Base-by-base conservation (phyloP, 2,329 filamentous ascomycete genomes). In the Trichoderma koningii region DNA sequence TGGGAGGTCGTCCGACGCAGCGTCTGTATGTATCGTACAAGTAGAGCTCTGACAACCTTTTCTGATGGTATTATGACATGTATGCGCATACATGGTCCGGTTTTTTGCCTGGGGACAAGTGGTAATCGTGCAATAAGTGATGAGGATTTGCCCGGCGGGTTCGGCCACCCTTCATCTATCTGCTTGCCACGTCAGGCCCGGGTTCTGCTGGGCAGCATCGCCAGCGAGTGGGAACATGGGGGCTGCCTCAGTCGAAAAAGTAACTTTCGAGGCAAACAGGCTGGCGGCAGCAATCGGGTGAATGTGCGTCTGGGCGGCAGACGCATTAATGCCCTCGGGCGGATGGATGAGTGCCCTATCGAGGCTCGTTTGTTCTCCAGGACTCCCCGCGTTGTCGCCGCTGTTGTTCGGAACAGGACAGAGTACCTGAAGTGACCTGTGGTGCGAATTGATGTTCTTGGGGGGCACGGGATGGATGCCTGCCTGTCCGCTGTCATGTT, bases 281-380 rank as follows among this genome's bases (percentile, higher is more conserved):
- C 57, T 38, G 56, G 30, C 21, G 19, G 45, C 21, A 28, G 28
- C 21, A 42, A 17, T 42, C 47, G 55, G 19, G 55, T 59, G 28
- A 45, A 21, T 23, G 17, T 26, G 15, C 23, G 28, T 45, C 44
- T 34, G 47, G 55, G 44, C 44, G 44, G 34, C 45, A 61, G 59
- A 63, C 50, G 59, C 59, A 63, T 55, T 63, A 45, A 53, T 63
- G 59, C 59, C 59, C 42, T 63, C 59, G 59, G 59, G 42, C 59
- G 50, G 50, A 55, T 42, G 59, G 59, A 53, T 53, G 50, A 26
- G 30, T 55, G 41, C 47, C 59, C 48, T 23, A 47, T 45, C 41
- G 42, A 50, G 19, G n/a, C 48, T 23, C 26, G 41, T 63, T 45
- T 44, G 59, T 41, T 55, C 15, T 41, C 30, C 56, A 21, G 28